These are phyloP conservation scores for Colletotrichum destructivum DNA, from an alignment of 2,329 filamentous ascomycete species.

Conservation along the genomic window DNA sequence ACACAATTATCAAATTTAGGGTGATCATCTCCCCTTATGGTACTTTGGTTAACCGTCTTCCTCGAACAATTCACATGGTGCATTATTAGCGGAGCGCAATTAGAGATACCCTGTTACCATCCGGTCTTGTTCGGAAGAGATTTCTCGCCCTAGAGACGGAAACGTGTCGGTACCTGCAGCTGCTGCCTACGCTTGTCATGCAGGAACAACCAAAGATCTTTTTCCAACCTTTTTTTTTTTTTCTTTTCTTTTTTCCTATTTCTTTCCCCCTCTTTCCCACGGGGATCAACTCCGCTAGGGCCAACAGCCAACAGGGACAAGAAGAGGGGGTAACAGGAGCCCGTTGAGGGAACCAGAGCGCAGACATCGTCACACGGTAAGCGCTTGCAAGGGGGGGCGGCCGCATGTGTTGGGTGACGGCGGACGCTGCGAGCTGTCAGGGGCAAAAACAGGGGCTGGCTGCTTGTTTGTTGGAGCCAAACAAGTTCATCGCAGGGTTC, in stretches of 20 bases:
- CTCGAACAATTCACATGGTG: not conserved
- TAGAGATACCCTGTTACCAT: not conserved
- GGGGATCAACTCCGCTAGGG: not conserved
- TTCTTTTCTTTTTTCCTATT: no score
- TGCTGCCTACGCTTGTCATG: not conserved
- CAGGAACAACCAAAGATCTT: constrained; percentile 14
- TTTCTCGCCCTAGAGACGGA: not conserved
- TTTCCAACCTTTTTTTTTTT: not conserved
- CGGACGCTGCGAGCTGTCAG: constrained; percentile 22
- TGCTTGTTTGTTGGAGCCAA: constrained; percentile 37
- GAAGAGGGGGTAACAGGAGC: constrained; percentile 1
- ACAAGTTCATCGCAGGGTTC: constrained; percentile 6
- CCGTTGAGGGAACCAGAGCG: not conserved
- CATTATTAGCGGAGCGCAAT: not conserved
- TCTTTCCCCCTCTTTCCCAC: not conserved
- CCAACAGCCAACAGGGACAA: not conserved
- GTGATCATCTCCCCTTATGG: constrained; percentile 5
- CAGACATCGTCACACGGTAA: not conserved
- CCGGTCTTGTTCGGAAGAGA: not conserved
- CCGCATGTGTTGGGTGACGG: not conserved
- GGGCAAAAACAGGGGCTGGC: constrained; percentile 21
- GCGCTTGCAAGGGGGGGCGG: constrained; percentile 5
- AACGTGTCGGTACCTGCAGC: not conserved
- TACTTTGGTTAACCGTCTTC: not conserved
- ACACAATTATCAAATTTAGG: constrained; percentile 8